Percentiles rank a stretch among this genome's conserved stretches.
phyloP scores from a whole-genome alignment of 805 yeast genomes.

The Clavispora santaluciae region DNA sequence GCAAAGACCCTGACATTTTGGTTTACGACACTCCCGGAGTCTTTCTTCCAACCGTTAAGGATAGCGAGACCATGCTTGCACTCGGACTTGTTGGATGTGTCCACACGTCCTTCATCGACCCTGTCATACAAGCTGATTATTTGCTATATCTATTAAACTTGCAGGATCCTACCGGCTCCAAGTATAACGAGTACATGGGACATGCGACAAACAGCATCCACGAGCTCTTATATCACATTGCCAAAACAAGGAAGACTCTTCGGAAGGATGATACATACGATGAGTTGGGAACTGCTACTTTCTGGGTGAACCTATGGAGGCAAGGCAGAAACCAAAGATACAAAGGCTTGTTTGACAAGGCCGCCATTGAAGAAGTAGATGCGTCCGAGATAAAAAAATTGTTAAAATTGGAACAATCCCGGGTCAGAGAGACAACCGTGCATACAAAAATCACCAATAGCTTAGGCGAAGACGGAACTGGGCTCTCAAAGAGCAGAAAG shows the following conservation, averaged over 20 bases:
- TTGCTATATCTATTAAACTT: constrained; percentile 68
- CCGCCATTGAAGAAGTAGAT: constrained; percentile 27
- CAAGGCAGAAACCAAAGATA: constrained; percentile 43
- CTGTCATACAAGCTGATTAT: constrained; percentile 82
- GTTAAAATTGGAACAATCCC: constrained; percentile 24
- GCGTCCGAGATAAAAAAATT: constrained; percentile 20
- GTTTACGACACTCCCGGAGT: constrained; percentile 94
- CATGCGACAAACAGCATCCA: constrained; percentile 72
- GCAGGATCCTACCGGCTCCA: constrained; percentile 44
- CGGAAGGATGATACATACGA: constrained; percentile 37
- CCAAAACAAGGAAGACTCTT: constrained; percentile 34
- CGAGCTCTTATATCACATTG: constrained; percentile 48
- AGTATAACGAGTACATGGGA: constrained; percentile 43
- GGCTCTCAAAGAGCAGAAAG: constrained; percentile 29
- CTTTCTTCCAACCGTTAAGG: constrained; percentile 67
- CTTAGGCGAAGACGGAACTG: constrained; percentile 38
- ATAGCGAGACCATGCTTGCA: constrained; percentile 66
- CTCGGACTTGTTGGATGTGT: constrained; percentile 74
- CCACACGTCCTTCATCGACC: constrained; percentile 65
- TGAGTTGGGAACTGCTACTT: constrained; percentile 57
- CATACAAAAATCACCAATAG: constrained; percentile 26
- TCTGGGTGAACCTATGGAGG: constrained; percentile 59
- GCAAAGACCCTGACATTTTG: constrained; percentile 56
- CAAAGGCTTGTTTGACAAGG: constrained; percentile 32
- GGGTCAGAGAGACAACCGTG: constrained; percentile 26